Evolutionary conservation across 2,329 filamentous ascomycete genomes (phyloP).

Genomic region (Curvularia spicifera): DNA sequence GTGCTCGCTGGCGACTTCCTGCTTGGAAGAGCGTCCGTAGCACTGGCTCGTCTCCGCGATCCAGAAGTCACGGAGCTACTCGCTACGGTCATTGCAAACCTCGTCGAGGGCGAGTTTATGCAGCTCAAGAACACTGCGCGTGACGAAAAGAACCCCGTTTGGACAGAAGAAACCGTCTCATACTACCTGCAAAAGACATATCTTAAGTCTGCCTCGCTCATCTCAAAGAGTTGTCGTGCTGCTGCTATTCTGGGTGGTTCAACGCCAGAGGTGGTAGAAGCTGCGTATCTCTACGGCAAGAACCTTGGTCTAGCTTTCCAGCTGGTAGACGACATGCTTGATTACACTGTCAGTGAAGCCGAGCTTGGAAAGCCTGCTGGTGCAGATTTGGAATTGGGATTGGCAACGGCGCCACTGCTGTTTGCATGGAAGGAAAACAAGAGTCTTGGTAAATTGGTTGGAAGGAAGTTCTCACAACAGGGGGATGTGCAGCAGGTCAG

Average conservation of each 20-base stretch:
- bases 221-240: conserved; percentile 93
- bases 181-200: conserved; percentile 99
- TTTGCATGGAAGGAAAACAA: conserved; percentile 94
- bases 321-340: conserved; percentile 95
- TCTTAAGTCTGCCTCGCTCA: conserved; percentile 92
- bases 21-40: conserved; percentile 89
- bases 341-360: conserved; percentile 85
- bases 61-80: conserved; percentile 94
- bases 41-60: conserved; percentile 85
- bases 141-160: conserved; percentile 83
- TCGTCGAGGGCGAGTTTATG: conserved; percentile 99
- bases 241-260: conserved; percentile 83
- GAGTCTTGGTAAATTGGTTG: conserved; percentile 85
- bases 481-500: conserved; percentile 86
- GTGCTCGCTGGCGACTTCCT: conserved; percentile 97
- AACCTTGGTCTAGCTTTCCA: conserved; percentile 96
- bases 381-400: conserved; percentile 88
- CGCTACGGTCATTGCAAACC: conserved; percentile 94
- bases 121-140: conserved; percentile 94
- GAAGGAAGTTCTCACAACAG: conserved; percentile 82
- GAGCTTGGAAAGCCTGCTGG: conserved; percentile 95
- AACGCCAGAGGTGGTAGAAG: conserved; percentile 80
- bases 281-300: conserved; percentile 89
- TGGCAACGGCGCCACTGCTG: conserved; percentile 90
- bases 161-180: conserved; percentile 84